A percentile compares a stretch with the other conserved stretches of the same genome.
Conservation (phyloP, 1,139 yeast genomes). For the Torulaspora pretoriensis region DNA sequence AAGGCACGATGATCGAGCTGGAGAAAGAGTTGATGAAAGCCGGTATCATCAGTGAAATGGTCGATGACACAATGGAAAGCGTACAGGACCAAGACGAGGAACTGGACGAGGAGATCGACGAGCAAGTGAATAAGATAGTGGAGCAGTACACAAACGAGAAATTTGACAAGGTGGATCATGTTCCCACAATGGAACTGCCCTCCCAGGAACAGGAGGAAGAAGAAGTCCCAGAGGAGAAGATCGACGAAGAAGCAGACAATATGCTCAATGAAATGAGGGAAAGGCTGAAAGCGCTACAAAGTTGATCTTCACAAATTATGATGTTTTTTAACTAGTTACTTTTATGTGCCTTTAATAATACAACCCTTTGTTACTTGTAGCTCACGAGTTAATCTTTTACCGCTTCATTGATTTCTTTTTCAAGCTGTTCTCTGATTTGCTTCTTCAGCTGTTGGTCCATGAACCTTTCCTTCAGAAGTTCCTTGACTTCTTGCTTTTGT, state of each 20-base stretch:
- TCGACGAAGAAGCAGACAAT: conserved; percentile 66
- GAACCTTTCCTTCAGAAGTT: conserved; percentile 30
- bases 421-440: conserved; percentile 18
- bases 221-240: conserved; percentile 60
- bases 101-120: conserved; percentile 65
- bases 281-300: conserved; percentile 79
- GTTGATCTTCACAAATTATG: conserved; percentile 35
- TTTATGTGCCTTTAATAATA: conserved; percentile 6
- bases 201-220: conserved; percentile 40
- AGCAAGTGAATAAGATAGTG: conserved; percentile 59
- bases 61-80: conserved; percentile 80
- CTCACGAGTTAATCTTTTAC: neutral
- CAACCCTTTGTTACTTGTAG: neutral
- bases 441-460: conserved; percentile 22
- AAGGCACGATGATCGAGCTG: conserved; percentile 79
- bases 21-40: conserved; percentile 86
- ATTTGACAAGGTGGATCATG: conserved; percentile 47
- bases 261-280: conserved; percentile 85
- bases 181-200: conserved; percentile 47
- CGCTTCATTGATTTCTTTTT: conserved; percentile 16
- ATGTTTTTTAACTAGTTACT: neutral
- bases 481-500: conserved; percentile 40
- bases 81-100: conserved; percentile 65
- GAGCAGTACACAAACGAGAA: conserved; percentile 47
- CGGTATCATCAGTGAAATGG: conserved; percentile 94